These are phyloP conservation scores for Saitozyma sp. DNA, from an alignment of 768 basidiomycete genomes.

Conservation along the genomic window DNA sequence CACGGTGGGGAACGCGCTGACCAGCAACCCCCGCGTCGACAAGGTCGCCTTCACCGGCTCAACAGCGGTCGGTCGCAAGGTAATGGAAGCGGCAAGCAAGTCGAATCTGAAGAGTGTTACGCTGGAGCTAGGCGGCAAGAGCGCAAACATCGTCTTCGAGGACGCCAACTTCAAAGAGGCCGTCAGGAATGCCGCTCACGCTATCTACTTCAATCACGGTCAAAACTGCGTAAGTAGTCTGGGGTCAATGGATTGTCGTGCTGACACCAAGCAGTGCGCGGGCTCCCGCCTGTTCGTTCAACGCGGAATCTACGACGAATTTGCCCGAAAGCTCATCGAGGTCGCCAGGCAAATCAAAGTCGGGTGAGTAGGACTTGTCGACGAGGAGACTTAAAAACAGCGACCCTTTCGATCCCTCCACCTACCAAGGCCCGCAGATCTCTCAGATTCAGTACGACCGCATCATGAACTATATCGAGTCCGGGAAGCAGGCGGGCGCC, in stretches of 20 bases:
- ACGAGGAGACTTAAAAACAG: conserved; percentile 8
- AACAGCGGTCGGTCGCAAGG: conserved; percentile 65
- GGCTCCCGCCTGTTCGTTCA: conserved; percentile 50
- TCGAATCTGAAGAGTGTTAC: conserved; percentile 79
- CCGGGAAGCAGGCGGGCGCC: conserved; percentile 70
- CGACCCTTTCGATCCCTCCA: conserved; percentile 73
- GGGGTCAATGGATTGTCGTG: neutral
- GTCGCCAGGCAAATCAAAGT: conserved; percentile 71
- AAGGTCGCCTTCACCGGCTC: conserved; percentile 52
- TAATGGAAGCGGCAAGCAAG: conserved; percentile 78
- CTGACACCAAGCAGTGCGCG: conserved; percentile 26
- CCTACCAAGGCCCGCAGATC: conserved; percentile 80
- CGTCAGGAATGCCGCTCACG: conserved; percentile 58
- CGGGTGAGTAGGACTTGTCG: conserved; percentile 53
- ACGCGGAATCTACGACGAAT: conserved; percentile 44
- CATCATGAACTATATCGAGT: conserved; percentile 75
- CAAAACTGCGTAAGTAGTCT: conserved; percentile 31
- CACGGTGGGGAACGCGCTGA: conserved; percentile 44
- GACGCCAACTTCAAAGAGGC: conserved; percentile 48
- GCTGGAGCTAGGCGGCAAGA: conserved; percentile 80
- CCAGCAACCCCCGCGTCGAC: conserved; percentile 42
- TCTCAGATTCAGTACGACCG: conserved; percentile 53
- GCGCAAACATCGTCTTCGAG: conserved; percentile 52
- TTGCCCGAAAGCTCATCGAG: conserved; percentile 45
- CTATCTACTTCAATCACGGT: conserved; percentile 61